phyloP scores from a whole-genome alignment of 2,329 filamentous ascomycete genomes.

The Pseudogymnoascus sp. region DNA sequence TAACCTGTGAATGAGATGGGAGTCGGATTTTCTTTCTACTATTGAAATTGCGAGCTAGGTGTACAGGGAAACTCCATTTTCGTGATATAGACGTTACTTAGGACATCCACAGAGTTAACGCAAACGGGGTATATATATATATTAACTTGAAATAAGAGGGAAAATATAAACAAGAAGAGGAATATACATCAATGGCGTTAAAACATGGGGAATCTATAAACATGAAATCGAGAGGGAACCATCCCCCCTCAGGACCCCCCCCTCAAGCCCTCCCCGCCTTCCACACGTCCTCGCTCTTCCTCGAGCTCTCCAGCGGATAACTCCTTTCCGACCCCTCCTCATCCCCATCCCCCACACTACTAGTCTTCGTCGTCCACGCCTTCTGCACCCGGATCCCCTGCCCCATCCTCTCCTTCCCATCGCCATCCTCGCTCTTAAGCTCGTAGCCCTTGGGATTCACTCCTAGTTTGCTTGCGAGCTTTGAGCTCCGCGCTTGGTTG shows the following conservation, averaged over 20 bases:
- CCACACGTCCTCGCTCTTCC: not conserved
- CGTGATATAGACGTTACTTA: no score
- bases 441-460: not conserved
- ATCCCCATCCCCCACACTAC: not conserved
- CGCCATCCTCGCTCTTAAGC: not conserved
- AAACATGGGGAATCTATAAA: slow-evolving; percentile 1
- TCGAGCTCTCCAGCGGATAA: not conserved
- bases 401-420: not conserved
- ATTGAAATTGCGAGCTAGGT: no score
- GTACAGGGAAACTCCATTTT: no score
- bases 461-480: not conserved
- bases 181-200: not conserved
- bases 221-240: not conserved
- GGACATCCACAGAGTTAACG: not conserved
- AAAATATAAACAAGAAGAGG: not conserved
- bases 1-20: not conserved
- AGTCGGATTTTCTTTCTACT: no score
- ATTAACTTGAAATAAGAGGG: not conserved
- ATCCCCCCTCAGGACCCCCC: not conserved
- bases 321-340: not conserved
- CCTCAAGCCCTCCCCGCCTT: not conserved
- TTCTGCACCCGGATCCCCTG: not conserved
- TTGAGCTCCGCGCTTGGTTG: not conserved
- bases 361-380: not conserved
- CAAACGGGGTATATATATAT: not conserved